Evolutionary conservation across 2,329 filamentous ascomycete species (phyloP).

Genomic region (Paraconiothyrium sp.): DNA sequence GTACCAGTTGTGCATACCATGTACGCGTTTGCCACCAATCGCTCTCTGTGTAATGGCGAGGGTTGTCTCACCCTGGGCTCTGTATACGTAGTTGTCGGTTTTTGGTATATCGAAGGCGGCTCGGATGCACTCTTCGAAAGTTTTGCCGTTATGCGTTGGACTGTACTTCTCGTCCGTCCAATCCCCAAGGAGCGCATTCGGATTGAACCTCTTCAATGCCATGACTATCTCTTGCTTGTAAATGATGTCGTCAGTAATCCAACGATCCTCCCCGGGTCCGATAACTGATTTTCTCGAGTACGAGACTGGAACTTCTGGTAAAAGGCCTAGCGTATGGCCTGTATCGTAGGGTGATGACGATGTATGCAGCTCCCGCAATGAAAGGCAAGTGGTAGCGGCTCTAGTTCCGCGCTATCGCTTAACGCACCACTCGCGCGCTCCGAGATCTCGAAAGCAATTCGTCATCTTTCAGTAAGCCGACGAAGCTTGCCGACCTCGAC

Average conservation of each 20-base stretch:
- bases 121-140: slow-evolving; percentile 57
- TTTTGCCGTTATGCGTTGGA: slow-evolving; percentile 33
- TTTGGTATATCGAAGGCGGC: slow-evolving; percentile 58
- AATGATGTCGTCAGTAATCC: background rate
- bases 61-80: slow-evolving; percentile 61
- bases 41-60: slow-evolving; percentile 61
- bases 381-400: slow-evolving; percentile 3
- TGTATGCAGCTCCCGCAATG: slow-evolving; percentile 10
- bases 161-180: slow-evolving; percentile 53
- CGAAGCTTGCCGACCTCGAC: slow-evolving; percentile 13
- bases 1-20: slow-evolving; percentile 63
- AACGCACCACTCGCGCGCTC: slow-evolving; percentile 32
- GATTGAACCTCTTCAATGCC: slow-evolving; percentile 52
- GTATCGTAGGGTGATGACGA: background rate
- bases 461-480: slow-evolving; percentile 47
- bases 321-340: too few relatives aligned
- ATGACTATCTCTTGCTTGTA: slow-evolving; percentile 20
- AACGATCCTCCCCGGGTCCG: background rate
- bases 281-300: background rate
- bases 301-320: background rate
- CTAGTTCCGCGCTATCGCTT: slow-evolving; percentile 17
- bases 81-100: slow-evolving; percentile 61
- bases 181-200: slow-evolving; percentile 55
- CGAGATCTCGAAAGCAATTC: slow-evolving; percentile 27
- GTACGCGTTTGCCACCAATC: slow-evolving; percentile 56